These are phyloP conservation scores for Collariella sp. DNA, from an alignment of 495 filamentous ascomycete species.

Conservation along the genomic window DNA sequence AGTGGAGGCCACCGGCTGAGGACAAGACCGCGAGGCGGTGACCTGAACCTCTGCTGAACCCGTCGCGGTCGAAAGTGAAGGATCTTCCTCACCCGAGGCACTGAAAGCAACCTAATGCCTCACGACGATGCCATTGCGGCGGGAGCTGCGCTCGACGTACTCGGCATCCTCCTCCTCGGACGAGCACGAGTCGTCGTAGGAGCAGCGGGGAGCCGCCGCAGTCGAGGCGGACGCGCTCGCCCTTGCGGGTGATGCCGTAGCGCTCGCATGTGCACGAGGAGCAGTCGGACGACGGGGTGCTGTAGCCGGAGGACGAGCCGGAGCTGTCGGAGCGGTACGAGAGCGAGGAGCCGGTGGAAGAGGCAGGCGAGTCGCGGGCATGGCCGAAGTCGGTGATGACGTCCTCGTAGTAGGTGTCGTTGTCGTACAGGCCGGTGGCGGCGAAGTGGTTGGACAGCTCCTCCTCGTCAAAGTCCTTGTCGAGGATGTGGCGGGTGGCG, in stretches of 20 bases:
- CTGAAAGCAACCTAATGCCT: constrained; percentile 33
- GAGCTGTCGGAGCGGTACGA: constrained; percentile 70
- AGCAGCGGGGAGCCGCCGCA: constrained; percentile 81
- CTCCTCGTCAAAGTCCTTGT: constrained; percentile 61
- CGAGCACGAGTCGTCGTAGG: constrained; percentile 59
- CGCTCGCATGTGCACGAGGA: constrained; percentile 76
- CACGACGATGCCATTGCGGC: constrained; percentile 73
- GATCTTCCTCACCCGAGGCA: constrained; percentile 26
- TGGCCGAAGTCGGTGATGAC: constrained; percentile 48
- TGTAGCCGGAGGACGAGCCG: constrained; percentile 64
- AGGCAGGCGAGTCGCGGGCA: constrained; percentile 48
- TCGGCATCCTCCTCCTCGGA: constrained; percentile 52
- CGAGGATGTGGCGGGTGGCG: constrained; percentile 74
- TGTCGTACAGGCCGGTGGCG: constrained; percentile 61
- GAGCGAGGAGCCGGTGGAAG: constrained; percentile 63
- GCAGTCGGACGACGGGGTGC: constrained; percentile 46
- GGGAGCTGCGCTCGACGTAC: constrained; percentile 47
- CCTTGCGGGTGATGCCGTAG: constrained; percentile 90
- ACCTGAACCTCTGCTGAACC: constrained; percentile 4
- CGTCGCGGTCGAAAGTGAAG: constrained; percentile 11
- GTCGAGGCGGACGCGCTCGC: constrained; percentile 87
- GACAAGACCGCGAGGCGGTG: constrained; percentile 1
- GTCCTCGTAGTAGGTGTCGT: constrained; percentile 52
- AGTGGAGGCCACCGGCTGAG: background rate
- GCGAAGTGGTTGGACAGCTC: constrained; percentile 67